These are phyloP conservation scores for Leishmania gerbilli DNA, from an alignment of 208 protist genomes.

Conservation along the genomic window DNA sequence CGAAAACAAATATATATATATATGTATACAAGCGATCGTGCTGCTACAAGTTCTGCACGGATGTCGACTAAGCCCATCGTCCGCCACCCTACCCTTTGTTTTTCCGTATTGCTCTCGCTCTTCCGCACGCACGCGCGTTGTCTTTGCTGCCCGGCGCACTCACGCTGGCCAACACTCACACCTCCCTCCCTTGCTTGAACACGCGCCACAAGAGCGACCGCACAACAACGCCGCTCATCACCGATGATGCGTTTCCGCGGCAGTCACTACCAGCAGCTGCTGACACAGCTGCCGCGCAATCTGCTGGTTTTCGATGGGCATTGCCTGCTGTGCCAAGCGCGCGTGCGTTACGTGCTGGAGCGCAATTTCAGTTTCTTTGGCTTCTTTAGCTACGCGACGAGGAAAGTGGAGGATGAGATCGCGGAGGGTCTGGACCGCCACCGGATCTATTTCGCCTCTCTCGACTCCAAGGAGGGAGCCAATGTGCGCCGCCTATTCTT, in stretches of 20 bases:
- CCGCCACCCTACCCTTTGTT: background rate
- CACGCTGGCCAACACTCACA: background rate
- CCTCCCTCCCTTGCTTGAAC: background rate
- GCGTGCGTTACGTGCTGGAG: conserved; percentile 74
- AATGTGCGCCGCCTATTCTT: conserved; percentile 60
- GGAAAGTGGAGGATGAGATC: conserved; percentile 30
- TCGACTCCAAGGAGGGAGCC: conserved; percentile 53
- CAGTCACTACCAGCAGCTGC: conserved; percentile 36
- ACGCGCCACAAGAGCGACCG: background rate
- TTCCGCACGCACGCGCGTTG: background rate
- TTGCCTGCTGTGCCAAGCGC: conserved; percentile 73
- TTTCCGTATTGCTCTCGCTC: background rate
- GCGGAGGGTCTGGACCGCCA: conserved; percentile 52
- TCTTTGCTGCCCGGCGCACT: too few relatives aligned
- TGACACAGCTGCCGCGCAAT: conserved; percentile 72
- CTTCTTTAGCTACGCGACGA: conserved; percentile 37
- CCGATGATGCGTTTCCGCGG: conserved; percentile 43
- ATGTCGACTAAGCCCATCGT: background rate
- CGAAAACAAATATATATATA: background rate
- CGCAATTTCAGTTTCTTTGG: conserved; percentile 88
- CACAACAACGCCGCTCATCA: background rate
- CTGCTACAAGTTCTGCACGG: background rate
- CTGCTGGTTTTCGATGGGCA: conserved; percentile 83
- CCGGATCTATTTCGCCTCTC: conserved; percentile 63
- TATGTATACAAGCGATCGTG: background rate